Percentiles rank a stretch among this genome's conserved stretches.
Evolutionary conservation across 441 rosid genomes (phyloP).

Genomic region (Erodium chrysanthum): DNA sequence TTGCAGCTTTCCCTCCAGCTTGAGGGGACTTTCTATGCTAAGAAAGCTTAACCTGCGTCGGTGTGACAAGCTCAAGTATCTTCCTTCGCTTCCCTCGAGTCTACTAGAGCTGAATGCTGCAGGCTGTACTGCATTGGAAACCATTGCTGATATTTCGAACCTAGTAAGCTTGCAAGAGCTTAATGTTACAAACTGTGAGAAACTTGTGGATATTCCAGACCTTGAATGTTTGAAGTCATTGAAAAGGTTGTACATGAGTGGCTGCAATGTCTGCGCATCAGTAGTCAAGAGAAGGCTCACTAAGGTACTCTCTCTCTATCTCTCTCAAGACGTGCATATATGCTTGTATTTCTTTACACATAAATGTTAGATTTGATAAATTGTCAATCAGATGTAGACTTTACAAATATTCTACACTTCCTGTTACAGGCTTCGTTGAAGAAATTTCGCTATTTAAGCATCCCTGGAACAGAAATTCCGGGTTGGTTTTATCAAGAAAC

Average conservation of each 20-base stretch:
- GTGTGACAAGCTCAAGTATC: constrained; percentile 39
- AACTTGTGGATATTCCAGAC: constrained; percentile 41
- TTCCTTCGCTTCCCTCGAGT: constrained; percentile 50
- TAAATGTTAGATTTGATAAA: background rate
- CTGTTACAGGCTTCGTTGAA: constrained; percentile 35
- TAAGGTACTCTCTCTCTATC: constrained; percentile 30
- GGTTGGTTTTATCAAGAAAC: constrained; percentile 40
- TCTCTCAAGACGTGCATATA: background rate
- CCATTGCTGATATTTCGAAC: constrained; percentile 32
- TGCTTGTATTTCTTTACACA: background rate
- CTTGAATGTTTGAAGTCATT: constrained; percentile 35
- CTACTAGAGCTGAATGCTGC: constrained; percentile 29
- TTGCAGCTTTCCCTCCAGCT: constrained; percentile 49
- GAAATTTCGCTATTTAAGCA: constrained; percentile 29
- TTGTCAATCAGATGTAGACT: too few relatives aligned
- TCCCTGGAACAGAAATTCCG: constrained; percentile 54
- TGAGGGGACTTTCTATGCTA: constrained; percentile 40
- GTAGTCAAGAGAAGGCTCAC: constrained; percentile 37
- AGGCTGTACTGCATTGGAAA: constrained; percentile 40
- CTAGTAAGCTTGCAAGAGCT: constrained; percentile 27
- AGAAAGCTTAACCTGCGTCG: constrained; percentile 29
- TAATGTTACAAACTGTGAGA: constrained; percentile 47
- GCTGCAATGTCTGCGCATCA: constrained; percentile 34
- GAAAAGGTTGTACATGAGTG: constrained; percentile 36
- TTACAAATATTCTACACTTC: background rate